phyloP scores from a whole-genome alignment of 192 early-diverging fungal species.

The Haplosporangium gracile region DNA sequence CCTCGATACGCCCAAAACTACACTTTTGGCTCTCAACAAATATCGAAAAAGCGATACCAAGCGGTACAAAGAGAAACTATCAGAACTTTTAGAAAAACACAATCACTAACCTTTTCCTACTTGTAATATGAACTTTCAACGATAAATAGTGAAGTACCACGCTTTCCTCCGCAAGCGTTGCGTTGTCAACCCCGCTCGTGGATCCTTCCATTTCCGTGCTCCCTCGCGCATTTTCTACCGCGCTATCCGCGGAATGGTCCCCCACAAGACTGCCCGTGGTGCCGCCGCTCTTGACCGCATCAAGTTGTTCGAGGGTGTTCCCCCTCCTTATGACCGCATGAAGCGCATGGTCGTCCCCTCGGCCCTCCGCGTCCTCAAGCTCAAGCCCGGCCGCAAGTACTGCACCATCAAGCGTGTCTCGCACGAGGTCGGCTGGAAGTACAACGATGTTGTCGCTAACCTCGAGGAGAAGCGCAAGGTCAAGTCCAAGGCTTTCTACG shows the following conservation, averaged over 20 bases:
- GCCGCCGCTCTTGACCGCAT: slow-evolving; percentile 96
- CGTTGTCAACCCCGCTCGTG: slow-evolving; percentile 95
- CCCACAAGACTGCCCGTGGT: slow-evolving; percentile 99
- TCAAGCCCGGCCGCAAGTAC: slow-evolving; percentile 99
- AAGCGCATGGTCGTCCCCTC: slow-evolving; percentile 98
- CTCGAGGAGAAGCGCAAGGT: slow-evolving; percentile 99
- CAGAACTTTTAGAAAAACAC: too few species aligned
- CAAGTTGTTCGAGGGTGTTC: slow-evolving; percentile 99
- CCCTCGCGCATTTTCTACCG: slow-evolving; percentile 98
- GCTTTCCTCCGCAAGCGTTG: slow-evolving; percentile 98
- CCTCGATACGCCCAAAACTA: neutral
- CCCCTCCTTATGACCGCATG: slow-evolving; percentile 95
- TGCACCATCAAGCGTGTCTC: slow-evolving; percentile 94
- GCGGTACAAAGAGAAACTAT: neutral
- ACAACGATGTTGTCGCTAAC: slow-evolving; percentile 95
- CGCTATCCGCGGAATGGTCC: slow-evolving; percentile 97
- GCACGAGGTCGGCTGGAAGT: slow-evolving; percentile 99
- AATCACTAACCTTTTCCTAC: neutral
- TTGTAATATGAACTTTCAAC: neutral
- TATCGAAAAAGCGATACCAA: neutral
- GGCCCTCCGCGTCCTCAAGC: slow-evolving; percentile 96
- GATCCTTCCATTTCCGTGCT: slow-evolving; percentile 99
- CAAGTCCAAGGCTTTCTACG: slow-evolving; percentile 91
- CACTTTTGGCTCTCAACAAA: neutral
- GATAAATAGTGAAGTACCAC: slow-evolving; percentile 88